Base-by-base conservation (phyloP, 306 rosid genomes). In the Sphenostylis stenocarpa region DNA sequence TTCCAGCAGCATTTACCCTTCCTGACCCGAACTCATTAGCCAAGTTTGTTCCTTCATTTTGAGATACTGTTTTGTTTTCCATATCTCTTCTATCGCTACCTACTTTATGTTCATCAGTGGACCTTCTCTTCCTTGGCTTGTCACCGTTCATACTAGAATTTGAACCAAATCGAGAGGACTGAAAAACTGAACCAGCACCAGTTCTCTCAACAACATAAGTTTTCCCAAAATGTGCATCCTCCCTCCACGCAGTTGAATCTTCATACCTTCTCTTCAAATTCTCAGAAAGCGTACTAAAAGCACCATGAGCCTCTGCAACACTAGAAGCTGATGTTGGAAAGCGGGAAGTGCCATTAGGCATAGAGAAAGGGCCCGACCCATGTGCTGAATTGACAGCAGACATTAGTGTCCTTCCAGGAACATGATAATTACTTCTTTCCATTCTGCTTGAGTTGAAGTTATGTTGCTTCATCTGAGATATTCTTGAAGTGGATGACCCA, bases 211-310 rank as follows among this genome's bases (percentile, higher is more conserved):
- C 52, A 77, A 64, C 77, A 45, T 53, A 76, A 82, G 36, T 47
- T 68, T 76, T 83, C 66, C 67, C 76, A 33, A 64, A 45, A 47
- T 57, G 77, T 20, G 24, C 47, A 81, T 72, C 81, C 77, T 66
- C 84, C 73, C 63, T 73, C 81, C 33, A 43, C 68, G 81, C 43
- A 63, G 78, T 38, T 15, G 61, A 65, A 53, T 82, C 86, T 73
- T 82, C 90, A 70, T 5, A 75, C 70, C 10, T 73, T 70, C 87
- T 85, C 77, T 85, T 94, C 83, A 78, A 72, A 79, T 53, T 74
- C 78, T 73, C 55, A 67, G 85, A 76, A 75, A 77, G 11, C 64
- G 83, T 44, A 71, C 72, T 57, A 34, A 70, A 72, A 49, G 19
- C 78, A 84, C 74, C 77, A 61, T 83, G 79, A 75, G 79, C 65